Conservation (phyloP, 108 stramenopile genomes). For the Discostella pseudostelligera region DNA sequence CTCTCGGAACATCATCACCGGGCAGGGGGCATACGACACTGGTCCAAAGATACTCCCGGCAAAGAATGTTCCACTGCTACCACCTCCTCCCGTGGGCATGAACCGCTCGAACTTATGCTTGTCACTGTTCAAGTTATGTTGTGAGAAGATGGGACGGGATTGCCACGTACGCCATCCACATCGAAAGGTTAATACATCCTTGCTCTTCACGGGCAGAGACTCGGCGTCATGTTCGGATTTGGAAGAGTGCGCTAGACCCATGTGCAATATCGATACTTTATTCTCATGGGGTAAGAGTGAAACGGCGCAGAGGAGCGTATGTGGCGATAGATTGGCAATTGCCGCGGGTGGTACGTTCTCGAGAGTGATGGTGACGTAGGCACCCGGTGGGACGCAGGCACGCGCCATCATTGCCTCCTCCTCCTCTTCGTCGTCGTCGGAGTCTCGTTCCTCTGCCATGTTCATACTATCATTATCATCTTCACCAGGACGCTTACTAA, state of each 20-base stretch:
- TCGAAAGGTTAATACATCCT: conserved; percentile 89
- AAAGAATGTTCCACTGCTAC: conserved; percentile 65
- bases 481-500: conserved; percentile 1
- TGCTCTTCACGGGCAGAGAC: conserved; percentile 81
- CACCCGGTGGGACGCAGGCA: conserved; percentile 84
- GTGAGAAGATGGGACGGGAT: conserved; percentile 91
- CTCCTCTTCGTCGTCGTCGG: conserved; percentile 55
- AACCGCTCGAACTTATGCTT: conserved; percentile 98
- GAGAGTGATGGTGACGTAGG: conserved; percentile 85
- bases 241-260: conserved; percentile 79
- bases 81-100: conserved; percentile 64
- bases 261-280: conserved; percentile 93
- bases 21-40: conserved; percentile 90
- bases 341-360: conserved; percentile 60
- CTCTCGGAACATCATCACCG: conserved; percentile 82
- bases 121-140: conserved; percentile 96
- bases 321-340: conserved; percentile 44
- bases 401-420: conserved; percentile 67
- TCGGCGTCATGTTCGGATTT: conserved; percentile 47
- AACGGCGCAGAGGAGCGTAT: conserved; percentile 69
- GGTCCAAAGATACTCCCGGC: conserved; percentile 94
- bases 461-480: conserved; percentile 21
- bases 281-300: conserved; percentile 94
- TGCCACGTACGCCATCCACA: conserved; percentile 94
- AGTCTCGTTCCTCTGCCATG: neutral